A percentile compares a stretch with the other conserved stretches of the same genome.
Conservation (phyloP, 2,329 filamentous ascomycete genomes). For the Apiospora sp. region DNA sequence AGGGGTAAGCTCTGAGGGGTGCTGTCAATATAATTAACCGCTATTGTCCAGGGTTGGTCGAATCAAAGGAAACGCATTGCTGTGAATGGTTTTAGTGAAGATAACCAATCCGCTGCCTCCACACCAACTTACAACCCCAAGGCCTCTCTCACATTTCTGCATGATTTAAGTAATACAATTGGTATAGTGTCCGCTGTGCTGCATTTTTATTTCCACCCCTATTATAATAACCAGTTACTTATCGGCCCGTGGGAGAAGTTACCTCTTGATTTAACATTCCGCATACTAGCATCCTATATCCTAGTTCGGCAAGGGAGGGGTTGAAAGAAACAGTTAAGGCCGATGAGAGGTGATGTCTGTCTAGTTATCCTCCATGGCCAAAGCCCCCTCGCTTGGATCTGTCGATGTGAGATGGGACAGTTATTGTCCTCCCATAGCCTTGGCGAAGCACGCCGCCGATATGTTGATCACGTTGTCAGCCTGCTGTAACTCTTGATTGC, state of each 20-base stretch:
- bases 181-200: not conserved
- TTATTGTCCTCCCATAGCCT: not conserved
- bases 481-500: not conserved
- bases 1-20: not conserved
- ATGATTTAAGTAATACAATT: not conserved
- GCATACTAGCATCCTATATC: not conserved
- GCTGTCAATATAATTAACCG: not conserved
- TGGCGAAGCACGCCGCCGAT: not conserved
- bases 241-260: not conserved
- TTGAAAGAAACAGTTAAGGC: not conserved
- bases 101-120: not conserved
- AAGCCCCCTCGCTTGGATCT: not conserved
- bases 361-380: not conserved
- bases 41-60: not conserved
- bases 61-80: not conserved
- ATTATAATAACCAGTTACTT: not conserved
- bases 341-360: not conserved
- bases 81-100: not conserved
- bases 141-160: not conserved
- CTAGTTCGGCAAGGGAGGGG: not conserved
- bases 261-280: not conserved
- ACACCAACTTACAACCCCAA: not conserved
- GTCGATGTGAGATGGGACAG: not conserved
- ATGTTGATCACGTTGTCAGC: not conserved
- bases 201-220: not conserved